A percentile compares a stretch with the other conserved stretches of the same genome.
Conservation (phyloP, 805 yeast species). For the Ogataea polymorpha region DNA sequence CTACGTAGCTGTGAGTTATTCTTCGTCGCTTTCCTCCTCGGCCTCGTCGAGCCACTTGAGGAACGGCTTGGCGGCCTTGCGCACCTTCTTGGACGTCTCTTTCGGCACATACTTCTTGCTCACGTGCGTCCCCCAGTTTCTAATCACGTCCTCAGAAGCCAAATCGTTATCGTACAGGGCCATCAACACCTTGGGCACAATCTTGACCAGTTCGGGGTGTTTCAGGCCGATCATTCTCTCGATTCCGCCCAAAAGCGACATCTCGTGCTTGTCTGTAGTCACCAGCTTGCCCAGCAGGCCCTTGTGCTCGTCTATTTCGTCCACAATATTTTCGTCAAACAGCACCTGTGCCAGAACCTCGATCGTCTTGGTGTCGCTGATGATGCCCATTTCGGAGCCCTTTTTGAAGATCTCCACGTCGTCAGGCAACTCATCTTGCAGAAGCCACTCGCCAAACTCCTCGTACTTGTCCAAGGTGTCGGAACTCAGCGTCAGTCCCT, state of each 20-base stretch:
- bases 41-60: constrained; percentile 94
- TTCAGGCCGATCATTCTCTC: constrained; percentile 89
- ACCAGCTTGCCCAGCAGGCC: constrained; percentile 82
- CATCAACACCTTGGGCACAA: constrained; percentile 78
- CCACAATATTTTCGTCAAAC: constrained; percentile 73
- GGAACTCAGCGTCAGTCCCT: constrained; percentile 48
- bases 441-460: constrained; percentile 87
- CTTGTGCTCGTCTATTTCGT: constrained; percentile 70
- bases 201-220: constrained; percentile 63
- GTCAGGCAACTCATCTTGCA: constrained; percentile 56
- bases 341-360: constrained; percentile 91
- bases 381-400: constrained; percentile 74
- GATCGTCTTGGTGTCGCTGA: constrained; percentile 68
- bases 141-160: constrained; percentile 75
- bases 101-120: constrained; percentile 93
- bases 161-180: constrained; percentile 80
- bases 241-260: constrained; percentile 90
- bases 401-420: constrained; percentile 93
- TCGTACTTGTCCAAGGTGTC: constrained; percentile 53
- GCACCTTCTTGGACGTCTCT: constrained; percentile 86
- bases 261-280: constrained; percentile 66
- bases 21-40: constrained; percentile 59
- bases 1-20: constrained; percentile 3
- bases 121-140: constrained; percentile 85
- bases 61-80: constrained; percentile 95